Evolutionary conservation across 2,329 filamentous ascomycete genomes (phyloP).

Genomic region (Cladorrhinum sp.): DNA sequence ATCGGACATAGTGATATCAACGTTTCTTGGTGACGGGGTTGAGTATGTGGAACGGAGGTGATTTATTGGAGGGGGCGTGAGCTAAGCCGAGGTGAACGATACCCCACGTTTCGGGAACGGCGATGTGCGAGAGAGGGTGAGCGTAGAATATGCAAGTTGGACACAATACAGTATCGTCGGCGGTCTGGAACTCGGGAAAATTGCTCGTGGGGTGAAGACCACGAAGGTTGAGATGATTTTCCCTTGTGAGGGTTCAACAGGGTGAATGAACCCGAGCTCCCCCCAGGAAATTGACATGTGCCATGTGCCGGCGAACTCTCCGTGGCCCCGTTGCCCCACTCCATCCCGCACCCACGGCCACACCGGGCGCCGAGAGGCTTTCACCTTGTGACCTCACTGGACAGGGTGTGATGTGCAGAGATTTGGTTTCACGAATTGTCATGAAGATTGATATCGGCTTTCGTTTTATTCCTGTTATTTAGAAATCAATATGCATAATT

Average conservation of each 20-base stretch:
- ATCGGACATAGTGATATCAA: neutral
- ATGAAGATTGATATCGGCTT: neutral
- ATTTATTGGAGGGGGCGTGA: neutral
- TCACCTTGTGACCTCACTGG: neutral
- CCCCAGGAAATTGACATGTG: neutral
- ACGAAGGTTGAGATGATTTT: no score
- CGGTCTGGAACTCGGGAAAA: neutral
- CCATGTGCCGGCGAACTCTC: neutral
- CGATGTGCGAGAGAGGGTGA: neutral
- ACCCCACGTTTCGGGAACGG: neutral
- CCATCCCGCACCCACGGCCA: conserved; percentile 1
- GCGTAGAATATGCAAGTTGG: neutral
- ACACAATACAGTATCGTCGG: neutral
- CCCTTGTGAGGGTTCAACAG: neutral
- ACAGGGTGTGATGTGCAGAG: neutral
- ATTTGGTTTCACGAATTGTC: neutral
- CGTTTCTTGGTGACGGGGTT: neutral
- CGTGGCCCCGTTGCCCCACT: neutral
- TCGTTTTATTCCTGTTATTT: neutral
- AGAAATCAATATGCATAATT: neutral
- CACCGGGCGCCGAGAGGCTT: neutral
- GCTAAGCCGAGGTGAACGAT: neutral
- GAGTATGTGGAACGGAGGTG: neutral
- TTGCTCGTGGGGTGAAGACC: neutral
- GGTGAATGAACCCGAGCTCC: neutral